Base-by-base conservation (phyloP, 805 yeast species). In the Kuraishia capsulata region DNA sequence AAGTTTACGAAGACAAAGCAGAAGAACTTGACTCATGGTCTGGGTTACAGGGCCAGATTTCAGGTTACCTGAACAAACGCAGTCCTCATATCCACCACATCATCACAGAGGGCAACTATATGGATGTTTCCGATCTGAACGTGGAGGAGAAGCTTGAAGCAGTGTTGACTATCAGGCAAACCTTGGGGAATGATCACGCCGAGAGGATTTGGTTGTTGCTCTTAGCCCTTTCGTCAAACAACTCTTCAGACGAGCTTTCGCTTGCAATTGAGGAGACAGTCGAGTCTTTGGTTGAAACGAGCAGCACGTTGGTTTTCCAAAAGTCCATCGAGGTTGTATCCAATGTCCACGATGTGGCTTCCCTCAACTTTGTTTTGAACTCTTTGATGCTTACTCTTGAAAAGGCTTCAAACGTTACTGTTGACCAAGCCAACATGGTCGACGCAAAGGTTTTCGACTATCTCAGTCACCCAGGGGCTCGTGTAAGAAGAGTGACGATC, bases 1-100 rank as follows among this genome's bases (percentile, higher is more conserved):
- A 52, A 9, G 67, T 67, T n/a, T 67, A 51, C 37, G 65, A 65
- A 35, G 73, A 67, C 44, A 28, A 11, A 6, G 10, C 26, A 8
- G 26, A 23, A 11, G 31, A 28, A 5, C 13, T 14, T 6, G 31
- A 14, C 13, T 5, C 31, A 13, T 28, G 31, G 31, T 28, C 9
- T 28, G 31, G 14, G 8, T 5, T 28, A 5, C 14, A 28, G 14
- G 14, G 17, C 8, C 31, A 17, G 13, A 23, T 23, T 11, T n/a
- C n/a, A n/a, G n/a, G n/a, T n/a, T n/a, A n/a, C n/a, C n/a, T n/a
- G n/a, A n/a, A n/a, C n/a, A n/a, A n/a, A n/a, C n/a, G n/a, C n/a
- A n/a, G n/a, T n/a, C n/a, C n/a, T n/a, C n/a, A n/a, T n/a, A n/a
- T n/a, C n/a, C n/a, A n/a, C n/a, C 8, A 11, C 8, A 24, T 24